Evolutionary conservation across 176 grass and related monocot genomes (phyloP).

Genomic region (Carex littledalei): DNA sequence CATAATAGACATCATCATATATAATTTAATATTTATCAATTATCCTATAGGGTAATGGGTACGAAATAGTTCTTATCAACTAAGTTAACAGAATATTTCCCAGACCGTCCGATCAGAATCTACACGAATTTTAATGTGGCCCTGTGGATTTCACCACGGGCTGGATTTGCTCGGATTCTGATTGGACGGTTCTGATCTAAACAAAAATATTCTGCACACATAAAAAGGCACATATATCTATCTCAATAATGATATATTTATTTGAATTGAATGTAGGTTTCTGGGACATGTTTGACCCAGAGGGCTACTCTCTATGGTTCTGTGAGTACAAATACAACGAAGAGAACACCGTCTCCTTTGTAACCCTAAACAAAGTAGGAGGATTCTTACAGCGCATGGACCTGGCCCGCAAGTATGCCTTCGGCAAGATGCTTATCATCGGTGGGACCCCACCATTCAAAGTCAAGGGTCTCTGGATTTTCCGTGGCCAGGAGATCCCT

Average conservation of each 20-base stretch:
- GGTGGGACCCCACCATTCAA: slow-evolving; percentile 65
- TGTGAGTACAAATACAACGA: slow-evolving; percentile 99
- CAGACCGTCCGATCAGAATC: no score
- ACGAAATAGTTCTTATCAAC: no score
- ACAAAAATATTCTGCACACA: neutral
- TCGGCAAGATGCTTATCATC: slow-evolving; percentile 82
- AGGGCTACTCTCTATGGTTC: slow-evolving; percentile 98
- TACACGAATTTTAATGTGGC: no score
- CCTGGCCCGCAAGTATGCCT: slow-evolving; percentile 75
- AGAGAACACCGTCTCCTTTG: slow-evolving; percentile 80
- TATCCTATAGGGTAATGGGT: no score
- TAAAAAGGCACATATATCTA: neutral
- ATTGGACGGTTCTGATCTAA: no score
- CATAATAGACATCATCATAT: no score
- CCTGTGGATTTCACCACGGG: no score
- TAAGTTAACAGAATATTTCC: no score
- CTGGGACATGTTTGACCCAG: slow-evolving; percentile 97
- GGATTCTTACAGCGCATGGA: slow-evolving; percentile 97
- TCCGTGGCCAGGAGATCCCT: slow-evolving; percentile 63
- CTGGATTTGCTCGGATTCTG: no score
- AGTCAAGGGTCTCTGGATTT: slow-evolving; percentile 78
- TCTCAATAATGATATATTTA: neutral
- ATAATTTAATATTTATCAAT: no score
- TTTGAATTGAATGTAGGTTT: slow-evolving; percentile 55
- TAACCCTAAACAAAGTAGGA: slow-evolving; percentile 92